phyloP scores from a whole-genome alignment of 2,329 filamentous ascomycete genomes.

The Colletotrichum sp. region DNA sequence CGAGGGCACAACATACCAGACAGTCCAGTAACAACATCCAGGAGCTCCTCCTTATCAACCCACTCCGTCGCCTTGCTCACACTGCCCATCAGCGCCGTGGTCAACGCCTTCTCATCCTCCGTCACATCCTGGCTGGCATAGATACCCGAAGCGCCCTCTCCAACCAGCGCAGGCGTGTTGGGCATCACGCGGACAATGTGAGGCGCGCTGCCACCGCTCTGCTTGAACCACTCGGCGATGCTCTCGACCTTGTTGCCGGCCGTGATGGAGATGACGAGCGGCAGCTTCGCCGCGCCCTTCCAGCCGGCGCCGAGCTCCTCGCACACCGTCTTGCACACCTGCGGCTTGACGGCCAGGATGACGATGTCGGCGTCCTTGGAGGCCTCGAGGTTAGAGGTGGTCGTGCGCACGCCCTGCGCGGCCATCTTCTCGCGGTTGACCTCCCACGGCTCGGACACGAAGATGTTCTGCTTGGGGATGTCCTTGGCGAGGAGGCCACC shows the following conservation, averaged over 20 bases:
- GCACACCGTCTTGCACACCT: slow-evolving; percentile 52
- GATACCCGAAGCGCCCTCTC: slow-evolving; percentile 54
- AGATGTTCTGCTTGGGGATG: slow-evolving; percentile 48
- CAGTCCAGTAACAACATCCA: slow-evolving; percentile 55
- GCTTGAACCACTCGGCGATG: slow-evolving; percentile 46
- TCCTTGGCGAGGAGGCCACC: slow-evolving; percentile 50
- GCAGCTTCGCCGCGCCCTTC: slow-evolving; percentile 34
- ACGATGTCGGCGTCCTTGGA: slow-evolving; percentile 48
- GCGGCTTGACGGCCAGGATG: slow-evolving; percentile 57
- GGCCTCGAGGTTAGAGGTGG: slow-evolving; percentile 50
- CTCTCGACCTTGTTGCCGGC: slow-evolving; percentile 53
- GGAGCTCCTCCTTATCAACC: slow-evolving; percentile 53
- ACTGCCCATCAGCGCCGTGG: slow-evolving; percentile 45
- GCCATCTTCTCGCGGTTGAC: slow-evolving; percentile 56
- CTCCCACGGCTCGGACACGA: slow-evolving; percentile 56
- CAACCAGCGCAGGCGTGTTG: slow-evolving; percentile 55
- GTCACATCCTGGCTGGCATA: slow-evolving; percentile 49
- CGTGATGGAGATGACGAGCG: slow-evolving; percentile 53
- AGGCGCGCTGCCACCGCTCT: slow-evolving; percentile 39
- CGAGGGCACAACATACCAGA: slow-evolving; percentile 41
- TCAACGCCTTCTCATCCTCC: slow-evolving; percentile 44
- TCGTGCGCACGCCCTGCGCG: slow-evolving; percentile 49
- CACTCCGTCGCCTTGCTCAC: slow-evolving; percentile 55
- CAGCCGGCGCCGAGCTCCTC: slow-evolving; percentile 43
- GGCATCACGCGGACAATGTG: slow-evolving; percentile 58